phyloP scores from a whole-genome alignment of 768 basidiomycete species.

The Pisolithus sp. region DNA sequence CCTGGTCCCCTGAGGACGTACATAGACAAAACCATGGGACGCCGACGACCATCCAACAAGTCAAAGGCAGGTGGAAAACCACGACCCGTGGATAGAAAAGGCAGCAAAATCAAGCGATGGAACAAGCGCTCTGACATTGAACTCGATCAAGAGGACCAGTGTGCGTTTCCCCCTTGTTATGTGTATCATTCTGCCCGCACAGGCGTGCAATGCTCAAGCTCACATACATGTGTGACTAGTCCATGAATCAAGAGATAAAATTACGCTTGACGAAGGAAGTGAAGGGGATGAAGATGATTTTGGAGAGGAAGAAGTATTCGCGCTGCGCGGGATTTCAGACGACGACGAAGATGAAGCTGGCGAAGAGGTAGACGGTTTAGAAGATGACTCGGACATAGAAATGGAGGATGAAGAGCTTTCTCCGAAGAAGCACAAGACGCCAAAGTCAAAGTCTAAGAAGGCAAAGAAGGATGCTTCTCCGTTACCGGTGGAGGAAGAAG shows the following conservation, averaged over 20 bases:
- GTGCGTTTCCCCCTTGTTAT: conserved; percentile 37
- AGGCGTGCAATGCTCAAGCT: not conserved
- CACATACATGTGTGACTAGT: conserved; percentile 36
- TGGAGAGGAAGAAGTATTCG: conserved; percentile 81
- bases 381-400: not conserved
- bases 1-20: not conserved
- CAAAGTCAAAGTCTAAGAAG: conserved; percentile 11
- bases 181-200: not conserved
- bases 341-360: conserved; percentile 40
- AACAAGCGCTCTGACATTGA: conserved; percentile 61
- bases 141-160: conserved; percentile 73
- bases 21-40: conserved; percentile 33
- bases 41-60: conserved; percentile 34
- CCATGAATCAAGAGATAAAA: conserved; percentile 67
- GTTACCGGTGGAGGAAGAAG: conserved; percentile 24
- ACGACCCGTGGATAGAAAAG: conserved; percentile 43
- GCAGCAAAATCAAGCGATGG: conserved; percentile 59
- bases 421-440: conserved; percentile 3
- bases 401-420: conserved; percentile 15
- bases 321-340: conserved; percentile 52
- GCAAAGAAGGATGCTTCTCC: conserved; percentile 6
- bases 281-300: conserved; percentile 44
- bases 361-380: conserved; percentile 17
- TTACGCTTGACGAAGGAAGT: conserved; percentile 63
- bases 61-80: conserved; percentile 31